Base-by-base conservation (phyloP, 2,329 filamentous ascomycete genomes). In the Aspergillus novoparasiticus region DNA sequence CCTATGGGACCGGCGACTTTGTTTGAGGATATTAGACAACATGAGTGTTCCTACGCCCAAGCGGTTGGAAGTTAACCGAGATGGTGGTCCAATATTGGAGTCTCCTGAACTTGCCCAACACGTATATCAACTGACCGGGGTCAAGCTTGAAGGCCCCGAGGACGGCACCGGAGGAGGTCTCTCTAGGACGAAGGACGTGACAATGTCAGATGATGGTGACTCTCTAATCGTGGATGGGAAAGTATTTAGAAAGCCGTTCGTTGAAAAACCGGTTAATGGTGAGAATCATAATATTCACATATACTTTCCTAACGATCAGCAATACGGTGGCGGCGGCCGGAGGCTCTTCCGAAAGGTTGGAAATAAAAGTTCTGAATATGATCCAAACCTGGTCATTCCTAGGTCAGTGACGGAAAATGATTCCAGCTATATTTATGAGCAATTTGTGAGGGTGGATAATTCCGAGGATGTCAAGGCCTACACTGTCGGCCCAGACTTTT, bases 251-350 rank as follows among this genome's bases (percentile, higher is more conserved):
- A 99, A 99, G 75, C 95, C 95, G 0, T 99, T 99, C 74, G 95
- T 99, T 43, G 95, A 99, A 76, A 99, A 99, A 77, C 95, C 95
- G 0, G 94, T 93, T n/a, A 97, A 92, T 73, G 95, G 95, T 39
- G 95, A 99, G 79, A 94, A 99, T 73, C 95, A 99, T 81, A 99
- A 99, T 76, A 97, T 99, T 71, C 91, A 96, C 79, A 97, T 99
- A 61, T 99, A 98, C 80, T 98, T 96, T 73, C 92, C 94, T 26
- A 91, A 89, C 66, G 77, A 79, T 64, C 75, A 81, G 62, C 90
- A 92, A 48, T 87, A 91, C 55, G 93, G 94, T 4, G 94, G 94
- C 55, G 95, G 95, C 63, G 96, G 93, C 30, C 87, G 96, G 63
- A 92, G 94, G 69, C 86, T 99, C 4, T 99, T 99, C 80, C 87